These are phyloP conservation scores for Saitoella complicata DNA, from an alignment of 805 yeast genomes.

Conservation along the genomic window DNA sequence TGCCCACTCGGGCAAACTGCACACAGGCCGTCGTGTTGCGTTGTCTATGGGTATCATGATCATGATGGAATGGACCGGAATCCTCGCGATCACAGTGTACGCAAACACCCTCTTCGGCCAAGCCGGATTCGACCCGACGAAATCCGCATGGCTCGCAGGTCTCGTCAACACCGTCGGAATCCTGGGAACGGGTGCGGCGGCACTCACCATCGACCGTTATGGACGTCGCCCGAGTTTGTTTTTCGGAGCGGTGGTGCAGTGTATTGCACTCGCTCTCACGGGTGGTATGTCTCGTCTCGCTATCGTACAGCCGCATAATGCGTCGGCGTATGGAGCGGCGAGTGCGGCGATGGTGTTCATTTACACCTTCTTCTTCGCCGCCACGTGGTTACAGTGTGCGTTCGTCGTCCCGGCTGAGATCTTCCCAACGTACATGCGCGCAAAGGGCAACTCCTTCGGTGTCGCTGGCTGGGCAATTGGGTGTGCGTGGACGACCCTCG, in stretches of 20 bases:
- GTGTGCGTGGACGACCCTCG: slow-evolving; percentile 23
- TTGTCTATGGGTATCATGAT: slow-evolving; percentile 22
- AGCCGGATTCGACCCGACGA: slow-evolving; percentile 2
- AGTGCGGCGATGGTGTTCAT: slow-evolving; percentile 23
- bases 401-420: slow-evolving; percentile 17
- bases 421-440: slow-evolving; percentile 15
- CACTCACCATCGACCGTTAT: slow-evolving; percentile 10
- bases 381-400: slow-evolving; percentile 17
- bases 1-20: background rate
- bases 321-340: slow-evolving; percentile 18
- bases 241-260: slow-evolving; percentile 14
- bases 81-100: slow-evolving; percentile 21
- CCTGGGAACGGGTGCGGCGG: slow-evolving; percentile 6
- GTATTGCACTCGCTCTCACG: slow-evolving; percentile 28
- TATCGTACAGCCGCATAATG: slow-evolving; percentile 16
- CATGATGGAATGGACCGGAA: slow-evolving; percentile 28
- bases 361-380: slow-evolving; percentile 20
- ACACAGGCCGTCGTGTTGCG: slow-evolving; percentile 4
- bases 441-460: slow-evolving; percentile 11
- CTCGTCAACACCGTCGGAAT: slow-evolving; percentile 7
- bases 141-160: slow-evolving; percentile 5
- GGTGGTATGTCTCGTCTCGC: slow-evolving; percentile 18
- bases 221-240: slow-evolving; percentile 10
- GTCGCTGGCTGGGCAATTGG: slow-evolving; percentile 20
- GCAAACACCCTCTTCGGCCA: slow-evolving; percentile 4